phyloP scores from a whole-genome alignment of 2,329 filamentous ascomycete species.

The Fusarium begoniae region DNA sequence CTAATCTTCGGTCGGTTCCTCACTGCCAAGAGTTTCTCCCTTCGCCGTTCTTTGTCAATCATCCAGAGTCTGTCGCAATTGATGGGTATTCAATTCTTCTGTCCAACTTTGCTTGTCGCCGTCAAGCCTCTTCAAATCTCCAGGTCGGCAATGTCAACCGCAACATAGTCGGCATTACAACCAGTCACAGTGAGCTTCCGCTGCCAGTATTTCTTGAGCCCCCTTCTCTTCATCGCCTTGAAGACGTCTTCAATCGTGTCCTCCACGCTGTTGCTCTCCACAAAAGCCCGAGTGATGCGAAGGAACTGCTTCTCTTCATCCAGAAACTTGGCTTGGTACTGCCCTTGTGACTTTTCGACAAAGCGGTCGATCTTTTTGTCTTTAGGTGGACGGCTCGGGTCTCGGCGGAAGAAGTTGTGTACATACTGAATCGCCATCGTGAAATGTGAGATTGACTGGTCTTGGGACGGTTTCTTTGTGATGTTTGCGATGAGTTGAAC shows the following conservation, averaged over 20 bases:
- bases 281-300: neutral
- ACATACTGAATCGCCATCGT: neutral
- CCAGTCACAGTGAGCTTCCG: neutral
- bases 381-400: neutral
- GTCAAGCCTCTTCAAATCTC: neutral
- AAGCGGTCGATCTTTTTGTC: neutral
- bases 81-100: neutral
- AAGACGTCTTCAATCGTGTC: neutral
- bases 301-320: neutral
- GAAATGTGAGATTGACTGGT: no score
- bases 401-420: neutral
- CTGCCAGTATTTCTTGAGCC: neutral
- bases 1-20: neutral
- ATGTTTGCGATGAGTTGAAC: fast-evolving
- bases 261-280: neutral
- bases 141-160: neutral
- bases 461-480: fast-evolving
- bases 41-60: no score
- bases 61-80: neutral
- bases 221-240: neutral
- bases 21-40: neutral
- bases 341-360: neutral
- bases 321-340: neutral
- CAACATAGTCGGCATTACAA: fast-evolving
- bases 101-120: neutral